A percentile compares a stretch with the other conserved stretches of the same genome.
Evolutionary conservation across 257 asterid species (phyloP).

Genomic region (Nemophila menziesii): DNA sequence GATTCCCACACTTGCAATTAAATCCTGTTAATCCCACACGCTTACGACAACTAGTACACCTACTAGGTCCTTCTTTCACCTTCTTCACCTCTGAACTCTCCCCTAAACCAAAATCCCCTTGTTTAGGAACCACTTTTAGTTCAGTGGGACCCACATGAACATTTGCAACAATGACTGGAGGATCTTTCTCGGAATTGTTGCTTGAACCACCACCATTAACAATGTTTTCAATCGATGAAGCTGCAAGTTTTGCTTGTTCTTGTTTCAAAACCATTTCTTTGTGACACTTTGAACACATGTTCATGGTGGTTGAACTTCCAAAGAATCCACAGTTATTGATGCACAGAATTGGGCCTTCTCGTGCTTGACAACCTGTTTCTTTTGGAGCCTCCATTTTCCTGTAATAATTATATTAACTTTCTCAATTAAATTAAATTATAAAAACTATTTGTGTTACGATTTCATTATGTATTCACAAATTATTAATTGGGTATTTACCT

Average conservation of each 20-base stretch:
- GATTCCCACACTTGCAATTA: constrained; percentile 41
- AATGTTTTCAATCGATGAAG: constrained; percentile 39
- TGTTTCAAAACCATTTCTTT: constrained; percentile 37
- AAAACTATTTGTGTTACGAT: too few relatives aligned
- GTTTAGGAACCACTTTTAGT: constrained; percentile 17
- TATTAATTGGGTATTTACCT: too few relatives aligned
- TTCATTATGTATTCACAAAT: too few relatives aligned
- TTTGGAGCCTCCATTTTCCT: constrained; percentile 46
- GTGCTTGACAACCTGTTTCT: constrained; percentile 51
- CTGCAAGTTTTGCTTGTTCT: constrained; percentile 39
- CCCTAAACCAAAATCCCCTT: constrained; percentile 13
- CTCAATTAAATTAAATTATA: too few relatives aligned
- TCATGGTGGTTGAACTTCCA: constrained; percentile 51
- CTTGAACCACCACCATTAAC: constrained; percentile 31
- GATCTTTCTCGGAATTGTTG: constrained; percentile 23
- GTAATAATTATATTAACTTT: too few relatives aligned
- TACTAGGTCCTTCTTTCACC: constrained; percentile 32
- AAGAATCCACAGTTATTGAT: constrained; percentile 56
- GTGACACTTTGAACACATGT: constrained; percentile 56
- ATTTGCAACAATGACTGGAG: constrained; percentile 10
- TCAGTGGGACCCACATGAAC: constrained; percentile 15
- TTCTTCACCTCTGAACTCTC: constrained; percentile 26
- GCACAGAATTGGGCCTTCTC: constrained; percentile 51
- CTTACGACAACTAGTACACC: constrained; percentile 44
- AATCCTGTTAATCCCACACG: constrained; percentile 53